Evolutionary conservation across 495 filamentous ascomycete species (phyloP).

Genomic region (Aspergillus nanangensis): DNA sequence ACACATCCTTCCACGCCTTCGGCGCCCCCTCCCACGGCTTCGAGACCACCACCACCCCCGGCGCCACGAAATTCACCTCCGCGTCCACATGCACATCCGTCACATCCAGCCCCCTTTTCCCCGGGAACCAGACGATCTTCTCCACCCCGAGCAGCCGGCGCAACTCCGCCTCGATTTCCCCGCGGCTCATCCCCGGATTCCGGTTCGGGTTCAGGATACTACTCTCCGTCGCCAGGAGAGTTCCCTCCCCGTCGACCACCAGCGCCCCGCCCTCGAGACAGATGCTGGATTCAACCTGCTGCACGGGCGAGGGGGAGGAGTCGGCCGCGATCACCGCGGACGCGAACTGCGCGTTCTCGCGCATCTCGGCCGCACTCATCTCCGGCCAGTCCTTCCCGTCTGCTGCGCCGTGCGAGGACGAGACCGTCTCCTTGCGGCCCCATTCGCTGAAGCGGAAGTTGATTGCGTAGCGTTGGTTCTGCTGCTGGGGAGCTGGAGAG

Average conservation of each 20-base stretch:
- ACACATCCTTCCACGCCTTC: constrained; percentile 21
- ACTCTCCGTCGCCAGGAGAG: constrained; percentile 32
- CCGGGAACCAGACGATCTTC: constrained; percentile 34
- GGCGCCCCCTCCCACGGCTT: constrained; percentile 16
- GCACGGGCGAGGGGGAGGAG: constrained; percentile 2
- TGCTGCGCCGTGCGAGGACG: constrained; percentile 8
- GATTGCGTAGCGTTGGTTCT: constrained; percentile 15
- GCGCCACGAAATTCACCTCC: constrained; percentile 25
- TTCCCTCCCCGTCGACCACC: constrained; percentile 32
- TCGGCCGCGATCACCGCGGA: constrained; percentile 13
- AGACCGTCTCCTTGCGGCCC: constrained; percentile 19
- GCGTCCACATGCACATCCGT: constrained; percentile 34
- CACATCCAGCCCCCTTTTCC: constrained; percentile 25
- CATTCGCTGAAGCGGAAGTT: constrained; percentile 33
- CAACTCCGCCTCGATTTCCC: constrained; percentile 21
- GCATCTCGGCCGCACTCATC: constrained; percentile 1
- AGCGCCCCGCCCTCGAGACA: constrained; percentile 29
- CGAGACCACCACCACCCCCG: constrained; percentile 28
- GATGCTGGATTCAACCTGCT: constrained; percentile 15
- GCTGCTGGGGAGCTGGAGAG: not conserved
- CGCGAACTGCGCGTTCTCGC: constrained; percentile 27
- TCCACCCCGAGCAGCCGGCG: constrained; percentile 18
- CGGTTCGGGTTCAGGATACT: constrained; percentile 24
- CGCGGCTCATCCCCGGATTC: constrained; percentile 20
- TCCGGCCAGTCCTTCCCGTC: constrained; percentile 17